A percentile compares a stretch with the other conserved stretches of the same genome.
Conservation (phyloP, 2,329 filamentous ascomycete species). For the Shiraia bambusicola region DNA sequence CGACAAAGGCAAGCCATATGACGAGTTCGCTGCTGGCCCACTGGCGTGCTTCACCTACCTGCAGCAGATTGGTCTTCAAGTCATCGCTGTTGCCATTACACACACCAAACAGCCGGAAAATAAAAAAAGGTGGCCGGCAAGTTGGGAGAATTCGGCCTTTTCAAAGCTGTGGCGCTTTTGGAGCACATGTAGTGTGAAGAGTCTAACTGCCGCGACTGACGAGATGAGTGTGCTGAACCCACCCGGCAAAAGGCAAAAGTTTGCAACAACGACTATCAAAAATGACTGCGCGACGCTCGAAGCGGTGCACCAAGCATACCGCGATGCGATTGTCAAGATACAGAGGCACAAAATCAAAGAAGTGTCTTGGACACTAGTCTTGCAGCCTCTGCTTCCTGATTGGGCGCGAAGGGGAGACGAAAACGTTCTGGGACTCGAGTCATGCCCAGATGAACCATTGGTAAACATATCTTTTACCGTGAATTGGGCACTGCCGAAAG, state of each 20-base stretch:
- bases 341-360: slow-evolving; percentile 24
- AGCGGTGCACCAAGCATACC: slow-evolving; percentile 31
- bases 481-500: slow-evolving; percentile 30
- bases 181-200: slow-evolving; percentile 39
- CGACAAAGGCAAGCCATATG: slow-evolving; percentile 14
- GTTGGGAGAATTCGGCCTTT: slow-evolving; percentile 37
- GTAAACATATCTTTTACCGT: slow-evolving; percentile 40
- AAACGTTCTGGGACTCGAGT: slow-evolving; percentile 15
- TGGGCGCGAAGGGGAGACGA: slow-evolving; percentile 18
- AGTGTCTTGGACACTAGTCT: slow-evolving; percentile 37
- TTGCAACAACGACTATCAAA: slow-evolving; percentile 42
- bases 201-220: slow-evolving; percentile 36
- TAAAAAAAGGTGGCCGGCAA: slow-evolving; percentile 33
- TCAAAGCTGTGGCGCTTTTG: slow-evolving; percentile 35
- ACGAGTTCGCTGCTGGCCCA: slow-evolving; percentile 49
- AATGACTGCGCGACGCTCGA: slow-evolving; percentile 37
- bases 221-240: slow-evolving; percentile 30
- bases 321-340: slow-evolving; percentile 27
- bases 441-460: slow-evolving; percentile 25
- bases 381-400: slow-evolving; percentile 19
- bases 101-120: slow-evolving; percentile 39
- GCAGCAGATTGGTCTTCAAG: slow-evolving; percentile 58
- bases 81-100: slow-evolving; percentile 47
- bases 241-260: slow-evolving; percentile 26
- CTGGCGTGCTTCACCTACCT: slow-evolving; percentile 60